Percentiles rank a stretch among this genome's conserved stretches.
These are phyloP conservation scores for Phytophthora fragariaefolia DNA, from an alignment of 352 stramenopile genomes.

Conservation along the genomic window DNA sequence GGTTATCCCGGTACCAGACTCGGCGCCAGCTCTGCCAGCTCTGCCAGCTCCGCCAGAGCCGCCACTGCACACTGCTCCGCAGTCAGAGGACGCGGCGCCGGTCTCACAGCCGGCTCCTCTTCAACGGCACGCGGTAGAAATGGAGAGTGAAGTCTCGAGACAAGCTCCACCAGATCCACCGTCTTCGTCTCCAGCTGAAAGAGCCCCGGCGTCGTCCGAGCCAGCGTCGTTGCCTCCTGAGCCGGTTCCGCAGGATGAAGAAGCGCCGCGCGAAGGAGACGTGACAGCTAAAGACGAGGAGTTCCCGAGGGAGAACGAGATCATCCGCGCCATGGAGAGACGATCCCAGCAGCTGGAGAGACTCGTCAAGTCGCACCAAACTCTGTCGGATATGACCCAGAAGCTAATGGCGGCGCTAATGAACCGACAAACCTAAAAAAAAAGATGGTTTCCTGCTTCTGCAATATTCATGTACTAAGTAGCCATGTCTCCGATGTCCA, in stretches of 20 bases:
- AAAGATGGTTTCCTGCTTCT: no score
- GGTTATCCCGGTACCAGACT: no score
- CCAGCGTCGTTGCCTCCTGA: not conserved
- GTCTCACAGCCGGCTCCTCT: no score
- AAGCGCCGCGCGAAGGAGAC: not conserved
- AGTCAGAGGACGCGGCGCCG: not conserved
- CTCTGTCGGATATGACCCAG: conserved; percentile 34
- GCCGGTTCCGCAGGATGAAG: conserved; percentile 14
- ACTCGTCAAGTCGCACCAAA: conserved; percentile 30
- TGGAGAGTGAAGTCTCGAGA: no score
- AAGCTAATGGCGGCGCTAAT: conserved; percentile 33
- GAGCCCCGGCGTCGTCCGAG: not conserved
- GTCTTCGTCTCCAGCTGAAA: not conserved
- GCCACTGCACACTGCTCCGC: no score
- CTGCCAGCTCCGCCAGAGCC: no score
- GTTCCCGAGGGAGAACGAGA: conserved; percentile 29
- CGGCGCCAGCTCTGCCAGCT: no score
- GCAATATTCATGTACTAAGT: not conserved
- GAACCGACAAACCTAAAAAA: conserved; percentile 2
- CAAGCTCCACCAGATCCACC: no score
- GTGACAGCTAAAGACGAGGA: conserved; percentile 11
- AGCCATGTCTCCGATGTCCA: conserved; percentile 3
- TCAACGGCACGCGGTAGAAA: no score
- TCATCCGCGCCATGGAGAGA: conserved; percentile 35
- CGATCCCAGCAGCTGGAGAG: conserved; percentile 31